These are phyloP conservation scores for Anthracocystis panici-leucophaei DNA, from an alignment of 1,284 basidiomycete species.

Conservation along the genomic window DNA sequence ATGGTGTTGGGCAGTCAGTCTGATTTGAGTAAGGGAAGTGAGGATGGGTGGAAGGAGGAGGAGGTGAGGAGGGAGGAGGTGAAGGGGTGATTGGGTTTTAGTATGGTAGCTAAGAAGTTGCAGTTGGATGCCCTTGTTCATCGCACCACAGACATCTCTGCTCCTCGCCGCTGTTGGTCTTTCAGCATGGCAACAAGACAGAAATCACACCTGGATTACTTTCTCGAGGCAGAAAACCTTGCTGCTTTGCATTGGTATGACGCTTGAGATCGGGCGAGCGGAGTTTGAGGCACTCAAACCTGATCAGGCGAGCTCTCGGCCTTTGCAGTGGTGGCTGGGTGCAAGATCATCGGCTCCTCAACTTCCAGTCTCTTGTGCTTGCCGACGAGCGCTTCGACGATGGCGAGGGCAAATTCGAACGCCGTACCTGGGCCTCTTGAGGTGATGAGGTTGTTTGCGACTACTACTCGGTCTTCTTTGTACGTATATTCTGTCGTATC, in stretches of 20 bases:
- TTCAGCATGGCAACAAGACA: too few relatives aligned
- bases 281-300: background rate
- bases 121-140: too few relatives aligned
- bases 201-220: too few relatives aligned
- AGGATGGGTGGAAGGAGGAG: constrained; percentile 19
- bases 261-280: background rate
- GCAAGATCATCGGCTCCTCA: constrained; percentile 77
- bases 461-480: constrained; percentile 81
- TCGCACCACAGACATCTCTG: too few relatives aligned
- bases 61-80: background rate
- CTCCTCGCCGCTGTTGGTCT: background rate
- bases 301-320: constrained; percentile 12
- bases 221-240: too few relatives aligned
- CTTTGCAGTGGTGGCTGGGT: background rate
- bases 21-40: constrained; percentile 13
- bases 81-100: too few relatives aligned
- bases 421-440: constrained; percentile 86
- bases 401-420: constrained; percentile 80
- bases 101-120: too few relatives aligned
- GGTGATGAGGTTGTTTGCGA: constrained; percentile 77
- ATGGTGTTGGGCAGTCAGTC: constrained; percentile 16
- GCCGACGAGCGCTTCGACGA: constrained; percentile 80
- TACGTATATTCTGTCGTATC: constrained; percentile 79
- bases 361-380: constrained; percentile 78
- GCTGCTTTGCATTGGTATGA: background rate